Base-by-base conservation (phyloP, 2,329 filamentous ascomycete genomes). In the Pseudonectria buxi region DNA sequence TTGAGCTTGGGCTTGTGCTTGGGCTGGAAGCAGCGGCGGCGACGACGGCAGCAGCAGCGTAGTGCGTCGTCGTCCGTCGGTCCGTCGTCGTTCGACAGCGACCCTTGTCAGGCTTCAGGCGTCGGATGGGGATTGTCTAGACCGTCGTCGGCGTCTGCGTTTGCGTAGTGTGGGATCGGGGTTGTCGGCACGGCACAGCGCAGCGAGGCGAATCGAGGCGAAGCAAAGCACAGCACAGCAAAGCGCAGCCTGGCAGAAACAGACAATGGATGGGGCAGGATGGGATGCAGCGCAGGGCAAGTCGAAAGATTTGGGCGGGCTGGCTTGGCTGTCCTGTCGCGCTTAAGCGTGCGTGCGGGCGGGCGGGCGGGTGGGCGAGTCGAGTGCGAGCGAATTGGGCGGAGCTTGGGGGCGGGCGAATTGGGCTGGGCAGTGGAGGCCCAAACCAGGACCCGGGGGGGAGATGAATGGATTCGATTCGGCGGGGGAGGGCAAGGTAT, bases 391-490 rank as follows among this genome's bases (percentile, higher is more conserved):
- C 18, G 18, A 39, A 49, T 50, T 47, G 47, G 47, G 43, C 44
- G 9, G 37, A 30, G 33, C 32, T 36, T 33, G 32, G 33, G 33
- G 32, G 18, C 30, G 27, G 39, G 16, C 14, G 32, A 41, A 44
- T 46, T 44, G 43, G 41, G 43, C 45, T 44, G 43, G 41, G 43
- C 45, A 46, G 39, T 44, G 44, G 40, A 40, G 39, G 43, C 44
- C 46, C 40, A 44, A 44, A 26, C 24, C 22, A 31, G 24, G 24
- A 31, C 32, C 32, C 14, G 32, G 25, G 32, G 32, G 22, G 14
- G 29, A 2, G 18, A 22, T 22, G 5, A 9, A 22, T 22, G 18
- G 18, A 22, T 9, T 5, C 5, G 18, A 22, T 22, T 22, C 18
- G 18, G 18, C 18, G 18, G 18, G 18, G 18, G 9, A 22, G 6